Evolutionary conservation across 169 alveolate genomes (phyloP), one percentile per base, ranked within the genome.

Genomic region (Plasmodium malariae): DNA sequence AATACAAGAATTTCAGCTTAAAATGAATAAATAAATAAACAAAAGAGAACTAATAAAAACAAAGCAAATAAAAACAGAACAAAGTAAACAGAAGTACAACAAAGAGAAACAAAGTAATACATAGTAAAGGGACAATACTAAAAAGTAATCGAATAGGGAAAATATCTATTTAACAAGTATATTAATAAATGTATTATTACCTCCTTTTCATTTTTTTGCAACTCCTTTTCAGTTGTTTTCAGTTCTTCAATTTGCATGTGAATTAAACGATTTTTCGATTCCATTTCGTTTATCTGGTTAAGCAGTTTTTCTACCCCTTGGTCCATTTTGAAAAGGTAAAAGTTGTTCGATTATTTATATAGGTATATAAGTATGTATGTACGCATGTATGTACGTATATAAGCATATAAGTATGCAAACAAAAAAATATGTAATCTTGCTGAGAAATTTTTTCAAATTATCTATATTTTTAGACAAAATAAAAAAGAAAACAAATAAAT

Each of bases 161-260:
- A 70, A 26, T 48, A 5, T 14, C 14, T 54, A 54, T 19, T 19
- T 54, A 14, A 54, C 51, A 62, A 62, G 48, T 7, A n/a, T 17
- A 19, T 14, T 37, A n/a, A 2, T 28, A 55, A 71, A 28, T 59
- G 28, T n/a, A 45, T 19, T 40, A 68, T 80, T 80, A 80, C 90
- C 43, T 80, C 90, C 49, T 80, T 80, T 70, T 80, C 90, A 34
- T 71, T 80, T 80, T 80, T 80, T 30, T 80, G 78, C 63, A 80
- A 80, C 67, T 80, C 90, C 71, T 67, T 80, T 67, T 80, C 85
- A 48, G 90, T 80, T 26, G 83, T 80, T 80, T 80, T 80, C 51
- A 80, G 34, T 55, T 80, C 90, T 36, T 80, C 90, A 37, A 80
- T 80, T 63, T 80, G 73, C 30, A 80, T 80, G 37, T 51, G 45